These are phyloP conservation scores for Lactifluus subvellereus DNA, from an alignment of 768 basidiomycete genomes.

Conservation along the genomic window DNA sequence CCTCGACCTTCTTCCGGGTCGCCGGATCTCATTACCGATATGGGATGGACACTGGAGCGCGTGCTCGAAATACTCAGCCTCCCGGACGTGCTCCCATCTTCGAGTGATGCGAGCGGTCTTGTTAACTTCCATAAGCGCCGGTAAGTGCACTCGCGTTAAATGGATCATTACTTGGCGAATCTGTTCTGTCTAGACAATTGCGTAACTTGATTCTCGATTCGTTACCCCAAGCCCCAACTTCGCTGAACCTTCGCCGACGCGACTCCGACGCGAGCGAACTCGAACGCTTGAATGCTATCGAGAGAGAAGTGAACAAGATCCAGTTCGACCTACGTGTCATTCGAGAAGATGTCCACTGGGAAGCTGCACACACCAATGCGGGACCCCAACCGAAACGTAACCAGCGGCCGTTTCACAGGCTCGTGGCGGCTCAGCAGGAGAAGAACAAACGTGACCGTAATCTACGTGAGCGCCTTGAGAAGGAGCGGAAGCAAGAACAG, in stretches of 20 bases:
- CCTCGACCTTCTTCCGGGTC: slow-evolving; percentile 40
- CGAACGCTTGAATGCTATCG: slow-evolving; percentile 70
- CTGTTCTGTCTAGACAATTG: slow-evolving; percentile 46
- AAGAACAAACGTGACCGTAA: slow-evolving; percentile 75
- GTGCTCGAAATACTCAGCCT: slow-evolving; percentile 73
- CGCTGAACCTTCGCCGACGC: slow-evolving; percentile 44
- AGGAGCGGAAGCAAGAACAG: slow-evolving; percentile 75
- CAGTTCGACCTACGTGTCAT: slow-evolving; percentile 69
- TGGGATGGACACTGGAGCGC: slow-evolving; percentile 79
- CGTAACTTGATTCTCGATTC: slow-evolving; percentile 55
- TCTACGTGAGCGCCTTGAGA: slow-evolving; percentile 60
- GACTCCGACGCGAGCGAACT: slow-evolving; percentile 62
- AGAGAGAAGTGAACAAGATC: slow-evolving; percentile 54
- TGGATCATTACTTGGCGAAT: slow-evolving; percentile 19
- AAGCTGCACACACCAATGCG: slow-evolving; percentile 45
- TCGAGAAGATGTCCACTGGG: slow-evolving; percentile 68
- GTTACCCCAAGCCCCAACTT: slow-evolving; percentile 40
- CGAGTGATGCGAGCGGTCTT: slow-evolving; percentile 49
- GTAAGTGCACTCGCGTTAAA: slow-evolving; percentile 35
- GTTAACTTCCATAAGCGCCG: slow-evolving; percentile 82
- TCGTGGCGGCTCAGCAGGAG: slow-evolving; percentile 64
- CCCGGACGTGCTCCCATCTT: slow-evolving; percentile 59
- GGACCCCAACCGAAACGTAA: slow-evolving; percentile 47
- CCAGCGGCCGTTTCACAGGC: slow-evolving; percentile 59
- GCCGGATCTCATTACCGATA: slow-evolving; percentile 56